These are phyloP conservation scores for Cystobasidium onofrii DNA, from an alignment of 768 basidiomycete species.

Conservation along the genomic window DNA sequence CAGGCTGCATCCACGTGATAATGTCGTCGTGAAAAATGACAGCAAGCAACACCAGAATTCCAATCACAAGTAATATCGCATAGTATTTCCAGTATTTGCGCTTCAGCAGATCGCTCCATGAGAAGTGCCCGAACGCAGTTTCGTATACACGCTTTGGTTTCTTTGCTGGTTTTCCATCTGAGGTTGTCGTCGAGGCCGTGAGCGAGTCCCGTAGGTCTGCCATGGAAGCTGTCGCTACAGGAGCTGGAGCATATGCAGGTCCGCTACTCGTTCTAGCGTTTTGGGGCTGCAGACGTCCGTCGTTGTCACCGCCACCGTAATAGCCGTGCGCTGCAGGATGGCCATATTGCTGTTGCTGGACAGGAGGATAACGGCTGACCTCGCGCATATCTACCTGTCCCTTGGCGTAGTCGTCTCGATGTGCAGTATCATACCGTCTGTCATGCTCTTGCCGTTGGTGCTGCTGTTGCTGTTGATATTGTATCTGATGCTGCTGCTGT, in stretches of 20 bases:
- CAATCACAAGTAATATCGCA: constrained; percentile 50
- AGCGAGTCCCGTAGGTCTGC: neutral
- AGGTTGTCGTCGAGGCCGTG: neutral
- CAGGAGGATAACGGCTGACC: neutral
- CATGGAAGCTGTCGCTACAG: constrained; percentile 4
- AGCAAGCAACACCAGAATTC: constrained; percentile 54
- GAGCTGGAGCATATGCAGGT: neutral
- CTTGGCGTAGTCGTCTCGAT: neutral
- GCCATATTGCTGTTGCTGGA: neutral
- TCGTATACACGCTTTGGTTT: constrained; percentile 9
- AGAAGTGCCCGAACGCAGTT: constrained; percentile 20
- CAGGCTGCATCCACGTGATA: constrained; percentile 60
- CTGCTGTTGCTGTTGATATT: neutral
- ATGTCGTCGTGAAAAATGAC: constrained; percentile 64
- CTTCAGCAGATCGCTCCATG: constrained; percentile 20
- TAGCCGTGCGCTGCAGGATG: neutral
- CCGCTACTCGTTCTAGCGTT: neutral
- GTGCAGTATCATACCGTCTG: neutral
- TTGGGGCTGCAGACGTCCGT: neutral
- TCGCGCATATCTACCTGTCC: neutral
- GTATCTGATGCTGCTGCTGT: neutral
- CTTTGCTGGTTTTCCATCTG: neutral
- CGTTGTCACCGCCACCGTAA: neutral
- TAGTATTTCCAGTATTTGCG: constrained; percentile 35
- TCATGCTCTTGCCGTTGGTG: neutral